These are phyloP conservation scores for Botryotinia globosa DNA, from an alignment of 2,329 filamentous ascomycete genomes.

Conservation along the genomic window DNA sequence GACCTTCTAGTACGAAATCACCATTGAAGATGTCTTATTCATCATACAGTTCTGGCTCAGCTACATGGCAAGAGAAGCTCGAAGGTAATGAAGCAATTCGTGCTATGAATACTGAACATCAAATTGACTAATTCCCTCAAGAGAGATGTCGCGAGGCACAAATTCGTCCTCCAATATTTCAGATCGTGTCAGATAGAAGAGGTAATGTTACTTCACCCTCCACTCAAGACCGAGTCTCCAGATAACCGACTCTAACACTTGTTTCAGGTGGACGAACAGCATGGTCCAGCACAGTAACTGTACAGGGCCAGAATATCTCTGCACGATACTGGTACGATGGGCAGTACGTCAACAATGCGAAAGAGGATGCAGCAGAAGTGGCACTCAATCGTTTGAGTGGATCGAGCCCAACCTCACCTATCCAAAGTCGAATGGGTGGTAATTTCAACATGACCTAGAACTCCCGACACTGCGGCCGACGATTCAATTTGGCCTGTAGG, in stretches of 20 bases:
- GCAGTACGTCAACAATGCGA: slow-evolving; percentile 80
- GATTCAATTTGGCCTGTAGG: slow-evolving; percentile 33
- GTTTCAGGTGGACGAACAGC: slow-evolving; percentile 77
- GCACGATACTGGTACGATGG: slow-evolving; percentile 92
- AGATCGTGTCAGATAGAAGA: slow-evolving; percentile 72
- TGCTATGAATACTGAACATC: slow-evolving; percentile 21
- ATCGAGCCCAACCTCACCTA: slow-evolving; percentile 44
- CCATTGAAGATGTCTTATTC: slow-evolving; percentile 36
- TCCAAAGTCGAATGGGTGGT: slow-evolving; percentile 42
- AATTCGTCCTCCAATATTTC: slow-evolving; percentile 57
- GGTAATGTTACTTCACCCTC: slow-evolving; percentile 48
- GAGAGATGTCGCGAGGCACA: slow-evolving; percentile 57
- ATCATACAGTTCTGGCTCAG: slow-evolving; percentile 30
- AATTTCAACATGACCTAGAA: slow-evolving; percentile 28
- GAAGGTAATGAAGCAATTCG: slow-evolving; percentile 37
- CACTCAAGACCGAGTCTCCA: neutral
- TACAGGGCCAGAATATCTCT: slow-evolving; percentile 61
- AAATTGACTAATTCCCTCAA: slow-evolving; percentile 39
- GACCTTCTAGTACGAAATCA: slow-evolving; percentile 16
- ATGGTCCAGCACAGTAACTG: slow-evolving; percentile 79
- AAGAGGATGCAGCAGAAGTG: slow-evolving; percentile 86
- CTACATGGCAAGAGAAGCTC: slow-evolving; percentile 42
- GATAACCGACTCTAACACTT: slow-evolving; percentile 25
- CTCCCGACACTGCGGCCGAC: slow-evolving; percentile 19
- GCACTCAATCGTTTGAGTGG: slow-evolving; percentile 59